Base-by-base conservation (phyloP, 1,284 basidiomycete species). In the Pseudozyma sp. region DNA sequence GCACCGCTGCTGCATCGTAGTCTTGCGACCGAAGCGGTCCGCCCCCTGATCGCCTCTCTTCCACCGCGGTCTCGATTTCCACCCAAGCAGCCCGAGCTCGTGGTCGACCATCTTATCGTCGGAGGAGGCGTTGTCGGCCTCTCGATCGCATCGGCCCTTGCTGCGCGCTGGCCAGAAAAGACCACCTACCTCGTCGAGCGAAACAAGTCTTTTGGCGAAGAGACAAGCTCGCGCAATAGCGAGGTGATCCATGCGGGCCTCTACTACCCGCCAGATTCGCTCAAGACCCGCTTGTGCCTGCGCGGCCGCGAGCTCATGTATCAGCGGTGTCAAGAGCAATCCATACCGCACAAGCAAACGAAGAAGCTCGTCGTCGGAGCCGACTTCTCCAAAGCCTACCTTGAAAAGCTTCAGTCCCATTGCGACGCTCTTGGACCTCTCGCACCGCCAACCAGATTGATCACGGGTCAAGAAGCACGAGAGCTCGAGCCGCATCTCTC, bases 51-150 rank as follows among this genome's bases (percentile, higher is more conserved):
- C 30, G 75, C 75, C 33, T 47, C 64, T 31, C 72, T 80, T 1
- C 70, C 75, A 16, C n/a, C 68, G 7, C 54, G 67, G 4, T 54
- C 63, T 10, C 49, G 44, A 13, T 76, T 76, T 30, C 69, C 74
- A 16, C 70, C 63, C 45, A 68, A 69, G 30, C 50, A 57, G n/a
- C 93, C 96, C 5, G 90, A 93, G 56, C 87, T 88, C 40, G 86
- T 86, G 3, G 90, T 97, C n/a, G 96, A 98, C 84, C 92, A 93
- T 84, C 86, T 98, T 16, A 89, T 99, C 29, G 88, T 99, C n/a
- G 96, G 96, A 17, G 96, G 91, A 85, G 96, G 94, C 56, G 91
- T 93, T 1, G 89, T 97, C 9, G 96, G 96, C 0, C 88, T 99
- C 17, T 92, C 94, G 0, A 89, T 97, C 55, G 93, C 94, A 0